Percentiles rank a stretch among this genome's conserved stretches.
Conservation (phyloP, 2,329 filamentous ascomycete genomes). For the Aquanectria penicillioides region DNA sequence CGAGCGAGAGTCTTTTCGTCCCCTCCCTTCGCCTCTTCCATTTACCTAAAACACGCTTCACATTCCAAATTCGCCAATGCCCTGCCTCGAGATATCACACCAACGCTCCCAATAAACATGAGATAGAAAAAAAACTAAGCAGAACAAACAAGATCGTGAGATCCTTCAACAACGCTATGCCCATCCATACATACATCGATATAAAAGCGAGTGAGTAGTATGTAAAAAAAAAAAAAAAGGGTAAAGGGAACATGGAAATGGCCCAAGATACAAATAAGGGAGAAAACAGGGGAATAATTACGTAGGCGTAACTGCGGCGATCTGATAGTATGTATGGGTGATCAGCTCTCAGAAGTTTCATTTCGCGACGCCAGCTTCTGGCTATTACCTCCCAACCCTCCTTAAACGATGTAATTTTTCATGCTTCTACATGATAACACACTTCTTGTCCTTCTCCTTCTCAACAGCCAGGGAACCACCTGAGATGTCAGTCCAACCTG, state of each 20-base stretch:
- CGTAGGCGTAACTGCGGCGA: conserved; percentile 23
- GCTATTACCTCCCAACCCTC: too few relatives aligned
- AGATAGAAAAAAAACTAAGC: conserved; percentile 1
- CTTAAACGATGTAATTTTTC: too few relatives aligned
- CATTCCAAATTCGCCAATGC: conserved; percentile 21
- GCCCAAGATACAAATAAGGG: conserved; percentile 16
- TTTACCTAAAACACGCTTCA: not conserved
- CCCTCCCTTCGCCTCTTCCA: not conserved
- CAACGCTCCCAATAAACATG: conserved; percentile 26
- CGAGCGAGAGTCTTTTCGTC: conserved; percentile 5
- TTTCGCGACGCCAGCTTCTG: conserved; percentile 12
- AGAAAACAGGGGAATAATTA: conserved; percentile 12
- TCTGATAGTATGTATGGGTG: conserved; percentile 30
- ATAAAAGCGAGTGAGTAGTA: conserved; percentile 27
- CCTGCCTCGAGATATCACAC: conserved; percentile 22
- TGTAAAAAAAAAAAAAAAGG: conserved; percentile 19
- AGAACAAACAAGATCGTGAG: not conserved
- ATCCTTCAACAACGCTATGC: conserved; percentile 26
- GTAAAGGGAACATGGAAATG: too few relatives aligned
- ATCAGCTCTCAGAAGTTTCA: conserved; percentile 20
- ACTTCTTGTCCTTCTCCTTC: conserved; percentile 61
- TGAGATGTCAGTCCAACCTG: conserved; percentile 65
- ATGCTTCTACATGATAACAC: conserved; percentile 62
- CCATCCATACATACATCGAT: conserved; percentile 23
- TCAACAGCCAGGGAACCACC: conserved; percentile 42